These are phyloP conservation scores for Pseudocercospora fuligena DNA, from an alignment of 2,329 filamentous ascomycete species.

Conservation along the genomic window DNA sequence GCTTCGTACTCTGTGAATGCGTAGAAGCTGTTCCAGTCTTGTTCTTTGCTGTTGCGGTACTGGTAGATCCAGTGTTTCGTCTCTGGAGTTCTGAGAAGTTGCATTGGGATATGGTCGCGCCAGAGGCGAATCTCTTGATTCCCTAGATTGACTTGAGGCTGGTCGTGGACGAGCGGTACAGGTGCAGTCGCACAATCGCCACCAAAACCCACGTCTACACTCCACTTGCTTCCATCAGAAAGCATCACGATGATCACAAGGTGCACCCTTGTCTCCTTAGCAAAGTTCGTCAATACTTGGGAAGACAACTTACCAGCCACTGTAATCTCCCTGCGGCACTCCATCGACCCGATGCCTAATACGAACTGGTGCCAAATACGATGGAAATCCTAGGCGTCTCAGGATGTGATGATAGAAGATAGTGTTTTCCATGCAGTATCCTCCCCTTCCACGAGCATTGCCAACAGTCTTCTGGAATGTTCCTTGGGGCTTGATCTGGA, in stretches of 20 bases:
- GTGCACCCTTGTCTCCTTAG: constrained; percentile 36
- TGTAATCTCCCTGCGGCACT: constrained; percentile 29
- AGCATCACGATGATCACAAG: constrained; percentile 53
- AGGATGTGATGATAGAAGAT: constrained; percentile 57
- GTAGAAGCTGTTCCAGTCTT: constrained; percentile 65
- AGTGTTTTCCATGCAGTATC: constrained; percentile 66
- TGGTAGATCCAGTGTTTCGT: constrained; percentile 53
- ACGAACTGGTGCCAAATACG: constrained; percentile 46
- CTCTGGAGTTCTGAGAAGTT: constrained; percentile 28
- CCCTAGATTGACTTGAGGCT: constrained; percentile 42
- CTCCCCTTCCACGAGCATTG: constrained; percentile 53
- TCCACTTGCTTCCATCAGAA: constrained; percentile 54
- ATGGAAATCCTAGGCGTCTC: constrained; percentile 54
- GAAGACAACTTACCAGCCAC: constrained; percentile 26
- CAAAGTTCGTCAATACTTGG: background rate
- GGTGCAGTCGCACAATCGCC: constrained; percentile 64
- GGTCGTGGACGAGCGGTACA: constrained; percentile 58
- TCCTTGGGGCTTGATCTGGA: constrained; percentile 54
- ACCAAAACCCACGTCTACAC: constrained; percentile 69
- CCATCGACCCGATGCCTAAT: constrained; percentile 29
- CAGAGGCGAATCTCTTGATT: constrained; percentile 32
- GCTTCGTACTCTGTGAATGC: constrained; percentile 70
- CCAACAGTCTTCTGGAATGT: constrained; percentile 57
- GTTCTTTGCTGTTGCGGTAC: constrained; percentile 42
- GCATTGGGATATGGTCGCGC: constrained; percentile 32